phyloP scores from a whole-genome alignment of 768 basidiomycete genomes.

The Boletus edulis region DNA sequence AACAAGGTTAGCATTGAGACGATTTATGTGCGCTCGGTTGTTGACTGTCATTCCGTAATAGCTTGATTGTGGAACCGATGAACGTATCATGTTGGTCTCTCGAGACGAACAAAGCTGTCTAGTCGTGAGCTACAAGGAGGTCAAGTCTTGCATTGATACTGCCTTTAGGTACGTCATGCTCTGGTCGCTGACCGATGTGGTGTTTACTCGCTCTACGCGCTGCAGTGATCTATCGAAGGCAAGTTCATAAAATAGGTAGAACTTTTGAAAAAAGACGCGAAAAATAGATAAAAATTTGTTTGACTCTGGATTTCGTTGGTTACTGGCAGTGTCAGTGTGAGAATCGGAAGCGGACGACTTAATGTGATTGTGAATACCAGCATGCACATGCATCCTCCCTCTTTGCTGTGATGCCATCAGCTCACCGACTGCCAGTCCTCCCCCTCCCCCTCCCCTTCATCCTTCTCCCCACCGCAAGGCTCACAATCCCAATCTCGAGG shows the following conservation, averaged over 20 bases:
- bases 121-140: slow-evolving; percentile 89
- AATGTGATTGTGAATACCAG: not conserved
- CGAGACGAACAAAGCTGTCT: slow-evolving; percentile 96
- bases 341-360: not conserved
- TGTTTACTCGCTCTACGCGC: not conserved
- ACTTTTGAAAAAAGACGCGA: slow-evolving; percentile 65
- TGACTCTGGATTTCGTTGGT: not conserved
- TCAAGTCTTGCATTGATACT: slow-evolving; percentile 80
- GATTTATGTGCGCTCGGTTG: not conserved
- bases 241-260: slow-evolving; percentile 58
- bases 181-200: not conserved
- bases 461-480: slow-evolving; percentile 69
- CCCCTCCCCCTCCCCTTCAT: slow-evolving; percentile 69
- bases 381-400: no score
- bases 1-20: slow-evolving; percentile 69
- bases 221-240: slow-evolving; percentile 46
- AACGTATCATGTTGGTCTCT: slow-evolving; percentile 91
- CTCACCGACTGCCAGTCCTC: slow-evolving; percentile 60
- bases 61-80: slow-evolving; percentile 93
- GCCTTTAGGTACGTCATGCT: slow-evolving; percentile 66
- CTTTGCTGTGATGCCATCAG: slow-evolving; percentile 16
- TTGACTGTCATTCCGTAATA: slow-evolving; percentile 27
- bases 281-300: slow-evolving; percentile 40
- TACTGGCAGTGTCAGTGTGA: slow-evolving; percentile 3
- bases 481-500: slow-evolving; percentile 65